A percentile compares a stretch with the other conserved stretches of the same genome.
phyloP scores from a whole-genome alignment of 352 stramenopile species.

The Aphanomyces stellatus region DNA sequence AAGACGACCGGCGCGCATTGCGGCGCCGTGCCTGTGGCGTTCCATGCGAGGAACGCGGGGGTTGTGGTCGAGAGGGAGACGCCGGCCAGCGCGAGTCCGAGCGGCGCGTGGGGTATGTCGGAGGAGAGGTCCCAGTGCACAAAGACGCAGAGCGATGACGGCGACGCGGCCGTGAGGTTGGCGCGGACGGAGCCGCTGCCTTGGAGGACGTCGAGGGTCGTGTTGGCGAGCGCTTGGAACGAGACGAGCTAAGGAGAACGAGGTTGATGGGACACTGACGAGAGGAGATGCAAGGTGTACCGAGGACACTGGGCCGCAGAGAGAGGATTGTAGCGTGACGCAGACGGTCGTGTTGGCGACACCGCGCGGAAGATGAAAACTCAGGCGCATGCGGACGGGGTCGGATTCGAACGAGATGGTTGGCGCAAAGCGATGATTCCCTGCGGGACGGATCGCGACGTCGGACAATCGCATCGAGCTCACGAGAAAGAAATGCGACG shows the following conservation, averaged over 20 bases:
- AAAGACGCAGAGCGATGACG: neutral
- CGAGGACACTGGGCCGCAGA: too few species aligned
- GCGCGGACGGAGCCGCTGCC: neutral
- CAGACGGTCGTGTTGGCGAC: neutral
- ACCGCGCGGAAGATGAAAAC: neutral
- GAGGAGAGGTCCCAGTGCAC: neutral
- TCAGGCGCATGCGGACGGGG: neutral
- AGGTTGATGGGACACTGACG: too few species aligned
- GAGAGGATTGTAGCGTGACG: too few species aligned
- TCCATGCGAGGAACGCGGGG: neutral
- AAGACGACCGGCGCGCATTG: neutral
- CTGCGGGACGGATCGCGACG: neutral
- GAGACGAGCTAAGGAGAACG: neutral
- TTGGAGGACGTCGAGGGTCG: neutral
- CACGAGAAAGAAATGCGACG: too few species aligned
- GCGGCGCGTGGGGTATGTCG: neutral
- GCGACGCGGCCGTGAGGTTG: neutral
- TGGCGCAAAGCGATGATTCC: neutral
- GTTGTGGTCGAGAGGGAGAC: neutral
- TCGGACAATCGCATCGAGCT: neutral
- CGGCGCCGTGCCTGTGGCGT: neutral
- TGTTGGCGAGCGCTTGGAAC: neutral
- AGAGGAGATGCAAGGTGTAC: too few species aligned
- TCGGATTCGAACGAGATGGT: neutral
- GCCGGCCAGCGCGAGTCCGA: neutral